Conservation (phyloP, 129 eudicot species). For the Flaveria trinervia region DNA sequence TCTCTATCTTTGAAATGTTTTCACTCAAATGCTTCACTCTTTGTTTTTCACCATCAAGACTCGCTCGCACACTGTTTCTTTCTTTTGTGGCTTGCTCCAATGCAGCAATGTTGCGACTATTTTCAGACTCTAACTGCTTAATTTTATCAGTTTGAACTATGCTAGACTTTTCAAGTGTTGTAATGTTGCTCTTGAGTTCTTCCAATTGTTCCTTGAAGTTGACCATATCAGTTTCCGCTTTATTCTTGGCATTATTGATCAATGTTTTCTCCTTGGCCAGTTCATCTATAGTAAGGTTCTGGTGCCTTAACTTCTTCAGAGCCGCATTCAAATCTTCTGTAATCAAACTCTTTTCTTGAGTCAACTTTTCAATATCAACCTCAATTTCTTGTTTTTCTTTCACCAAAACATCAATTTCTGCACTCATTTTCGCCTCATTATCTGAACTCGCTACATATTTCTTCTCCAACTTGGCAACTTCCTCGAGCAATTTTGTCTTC, state of each 20-base stretch:
- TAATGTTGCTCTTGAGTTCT: conserved; percentile 33
- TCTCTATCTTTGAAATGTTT: conserved; percentile 50
- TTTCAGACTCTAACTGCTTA: conserved; percentile 49
- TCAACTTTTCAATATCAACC: conserved; percentile 25
- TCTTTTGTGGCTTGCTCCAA: conserved; percentile 43
- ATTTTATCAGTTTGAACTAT: conserved; percentile 36
- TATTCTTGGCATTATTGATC: conserved; percentile 44
- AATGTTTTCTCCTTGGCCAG: conserved; percentile 39
- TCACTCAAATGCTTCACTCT: conserved; percentile 38
- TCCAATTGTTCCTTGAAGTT: conserved; percentile 40
- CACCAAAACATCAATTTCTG: conserved; percentile 41
- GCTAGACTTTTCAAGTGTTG: conserved; percentile 36
- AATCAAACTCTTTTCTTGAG: conserved; percentile 40
- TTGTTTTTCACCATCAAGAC: conserved; percentile 50
- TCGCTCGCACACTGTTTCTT: conserved; percentile 38
- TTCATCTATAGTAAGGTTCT: conserved; percentile 24
- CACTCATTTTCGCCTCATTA: conserved; percentile 39
- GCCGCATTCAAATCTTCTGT: conserved; percentile 41
- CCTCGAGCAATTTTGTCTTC: conserved; percentile 36
- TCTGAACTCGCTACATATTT: conserved; percentile 37
- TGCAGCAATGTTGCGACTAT: conserved; percentile 30
- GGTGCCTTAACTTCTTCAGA: conserved; percentile 38
- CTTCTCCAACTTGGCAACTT: conserved; percentile 57
- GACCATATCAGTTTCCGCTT: conserved; percentile 34
- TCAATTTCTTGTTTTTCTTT: conserved; percentile 49